These are phyloP conservation scores for Stemphylium lycopersici DNA, from an alignment of 2,329 filamentous ascomycete species.

Conservation along the genomic window DNA sequence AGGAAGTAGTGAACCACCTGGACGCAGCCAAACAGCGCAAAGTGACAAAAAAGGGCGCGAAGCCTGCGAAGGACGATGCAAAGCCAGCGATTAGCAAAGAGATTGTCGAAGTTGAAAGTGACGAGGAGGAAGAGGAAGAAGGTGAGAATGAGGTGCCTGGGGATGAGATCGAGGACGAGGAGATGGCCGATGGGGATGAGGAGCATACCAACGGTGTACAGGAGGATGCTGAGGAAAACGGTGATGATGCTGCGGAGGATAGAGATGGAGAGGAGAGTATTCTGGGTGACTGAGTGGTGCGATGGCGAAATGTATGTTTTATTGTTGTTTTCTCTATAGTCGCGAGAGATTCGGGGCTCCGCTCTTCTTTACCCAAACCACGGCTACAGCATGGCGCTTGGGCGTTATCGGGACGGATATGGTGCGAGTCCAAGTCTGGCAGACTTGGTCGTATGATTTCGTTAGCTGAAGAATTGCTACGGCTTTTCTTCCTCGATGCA, in stretches of 20 bases:
- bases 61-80: conserved; percentile 44
- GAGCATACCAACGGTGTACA: conserved; percentile 50
- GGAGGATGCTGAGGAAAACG: conserved; percentile 35
- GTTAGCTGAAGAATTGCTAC: background rate
- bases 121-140: conserved; percentile 39
- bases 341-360: background rate
- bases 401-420: conserved; percentile 10
- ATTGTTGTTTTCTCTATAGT: background rate
- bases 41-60: conserved; percentile 36
- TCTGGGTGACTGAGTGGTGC: conserved; percentile 45
- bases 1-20: conserved; percentile 79
- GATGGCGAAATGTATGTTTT: background rate
- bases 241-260: conserved; percentile 33
- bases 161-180: conserved; percentile 47
- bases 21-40: conserved; percentile 62
- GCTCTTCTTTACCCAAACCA: conserved; percentile 4
- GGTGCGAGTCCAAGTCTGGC: background rate
- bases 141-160: conserved; percentile 30
- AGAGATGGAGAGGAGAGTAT: conserved; percentile 52
- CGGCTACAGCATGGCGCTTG: conserved; percentile 17
- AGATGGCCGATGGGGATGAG: conserved; percentile 49
- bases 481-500: background rate
- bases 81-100: conserved; percentile 53
- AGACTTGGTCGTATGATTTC: background rate
- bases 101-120: conserved; percentile 42